These are phyloP conservation scores for Tanacetum coccineum DNA, from an alignment of 129 eudicot species.

Conservation along the genomic window DNA sequence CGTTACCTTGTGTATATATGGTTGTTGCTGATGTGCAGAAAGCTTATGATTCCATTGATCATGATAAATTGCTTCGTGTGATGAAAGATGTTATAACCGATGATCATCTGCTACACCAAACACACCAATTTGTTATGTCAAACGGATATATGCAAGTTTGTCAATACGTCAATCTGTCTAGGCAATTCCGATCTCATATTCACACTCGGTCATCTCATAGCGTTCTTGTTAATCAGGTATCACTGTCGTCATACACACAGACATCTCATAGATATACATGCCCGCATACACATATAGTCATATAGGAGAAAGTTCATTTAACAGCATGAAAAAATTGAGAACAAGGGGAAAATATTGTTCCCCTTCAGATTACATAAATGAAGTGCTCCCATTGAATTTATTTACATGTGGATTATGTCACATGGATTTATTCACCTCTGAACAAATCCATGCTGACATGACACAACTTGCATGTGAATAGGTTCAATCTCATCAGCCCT, in stretches of 20 bases:
- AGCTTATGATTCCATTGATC: slow-evolving; percentile 85
- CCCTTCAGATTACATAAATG: no score
- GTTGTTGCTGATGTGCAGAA: slow-evolving; percentile 84
- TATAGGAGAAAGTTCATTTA: not conserved
- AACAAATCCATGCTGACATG: no score
- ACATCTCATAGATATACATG: no score
- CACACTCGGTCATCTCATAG: slow-evolving; percentile 37
- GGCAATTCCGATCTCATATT: slow-evolving; percentile 28
- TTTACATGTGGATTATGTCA: no score
- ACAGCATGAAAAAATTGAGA: no score
- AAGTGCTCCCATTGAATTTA: no score
- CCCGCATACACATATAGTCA: no score
- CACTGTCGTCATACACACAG: not conserved
- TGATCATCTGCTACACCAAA: slow-evolving; percentile 46
- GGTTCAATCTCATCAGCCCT: no score
- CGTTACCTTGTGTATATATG: slow-evolving; percentile 44
- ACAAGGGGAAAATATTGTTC: no score
- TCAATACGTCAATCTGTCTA: slow-evolving; percentile 24
- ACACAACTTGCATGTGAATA: no score
- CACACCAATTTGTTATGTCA: slow-evolving; percentile 39
- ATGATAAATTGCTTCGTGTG: slow-evolving; percentile 70
- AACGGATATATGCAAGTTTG: slow-evolving; percentile 43
- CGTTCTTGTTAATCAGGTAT: slow-evolving; percentile 68
- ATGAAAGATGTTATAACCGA: slow-evolving; percentile 50
- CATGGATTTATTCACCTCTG: no score